phyloP scores from a whole-genome alignment of 352 stramenopile species.

The Phytophthora brassicae region DNA sequence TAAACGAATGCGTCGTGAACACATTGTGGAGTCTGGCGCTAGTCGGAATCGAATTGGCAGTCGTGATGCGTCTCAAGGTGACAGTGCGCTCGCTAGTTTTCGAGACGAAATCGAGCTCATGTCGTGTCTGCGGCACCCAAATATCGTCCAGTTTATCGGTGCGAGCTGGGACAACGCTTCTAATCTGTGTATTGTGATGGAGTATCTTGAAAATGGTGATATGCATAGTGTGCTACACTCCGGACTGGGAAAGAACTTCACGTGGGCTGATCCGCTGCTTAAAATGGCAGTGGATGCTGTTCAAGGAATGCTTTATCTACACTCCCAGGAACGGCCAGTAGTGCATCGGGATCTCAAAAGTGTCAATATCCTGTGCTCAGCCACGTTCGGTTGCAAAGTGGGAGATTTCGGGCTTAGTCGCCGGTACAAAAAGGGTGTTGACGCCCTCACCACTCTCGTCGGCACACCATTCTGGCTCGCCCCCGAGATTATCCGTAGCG shows the following conservation, averaged over 20 bases:
- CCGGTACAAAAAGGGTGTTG: conserved; percentile 79
- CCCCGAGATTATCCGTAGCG: conserved; percentile 87
- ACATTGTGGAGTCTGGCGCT: conserved; percentile 55
- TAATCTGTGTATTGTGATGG: conserved; percentile 90
- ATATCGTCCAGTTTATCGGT: conserved; percentile 90
- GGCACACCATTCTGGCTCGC: conserved; percentile 88
- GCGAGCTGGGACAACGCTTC: conserved; percentile 88
- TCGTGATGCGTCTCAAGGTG: conserved; percentile 21
- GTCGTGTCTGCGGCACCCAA: conserved; percentile 82
- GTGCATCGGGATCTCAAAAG: conserved; percentile 89
- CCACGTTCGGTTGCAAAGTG: conserved; percentile 88
- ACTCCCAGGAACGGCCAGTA: conserved; percentile 81
- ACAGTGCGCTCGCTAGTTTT: conserved; percentile 67
- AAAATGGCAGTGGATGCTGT: conserved; percentile 88
- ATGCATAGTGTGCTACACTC: conserved; percentile 88
- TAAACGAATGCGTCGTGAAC: conserved; percentile 86
- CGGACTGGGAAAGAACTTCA: conserved; percentile 76
- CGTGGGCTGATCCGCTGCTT: conserved; percentile 81
- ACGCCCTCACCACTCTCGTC: conserved; percentile 83
- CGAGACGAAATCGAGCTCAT: conserved; percentile 88
- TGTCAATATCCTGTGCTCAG: conserved; percentile 88
- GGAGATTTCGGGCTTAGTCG: conserved; percentile 86
- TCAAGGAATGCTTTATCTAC: conserved; percentile 87
- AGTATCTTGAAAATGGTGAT: conserved; percentile 89
- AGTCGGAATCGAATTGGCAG: conserved; percentile 19